Conservation (phyloP, 805 yeast genomes). For the Ogataea paraovalis region DNA sequence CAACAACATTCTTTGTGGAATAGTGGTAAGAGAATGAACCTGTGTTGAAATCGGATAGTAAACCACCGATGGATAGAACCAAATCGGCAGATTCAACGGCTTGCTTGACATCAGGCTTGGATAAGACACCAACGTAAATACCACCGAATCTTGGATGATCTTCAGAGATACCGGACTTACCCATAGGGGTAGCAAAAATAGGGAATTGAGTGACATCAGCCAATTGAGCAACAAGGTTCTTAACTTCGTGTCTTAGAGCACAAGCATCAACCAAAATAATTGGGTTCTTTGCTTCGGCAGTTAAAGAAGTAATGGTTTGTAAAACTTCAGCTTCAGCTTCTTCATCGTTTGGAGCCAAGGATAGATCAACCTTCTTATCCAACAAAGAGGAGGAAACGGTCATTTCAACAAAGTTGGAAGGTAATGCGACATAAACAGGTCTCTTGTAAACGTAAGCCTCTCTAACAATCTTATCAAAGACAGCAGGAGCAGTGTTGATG, state of each 20-base stretch:
- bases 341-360: conserved; percentile 49
- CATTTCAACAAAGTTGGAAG: conserved; percentile 69
- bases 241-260: conserved; percentile 67
- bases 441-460: conserved; percentile 65
- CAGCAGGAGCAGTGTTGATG: conserved; percentile 56
- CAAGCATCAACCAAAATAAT: conserved; percentile 76
- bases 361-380: conserved; percentile 58
- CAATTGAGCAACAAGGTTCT: conserved; percentile 53
- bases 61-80: conserved; percentile 68
- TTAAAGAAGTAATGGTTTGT: conserved; percentile 44
- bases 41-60: conserved; percentile 79
- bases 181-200: conserved; percentile 78
- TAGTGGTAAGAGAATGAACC: conserved; percentile 73
- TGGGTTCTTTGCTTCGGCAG: conserved; percentile 58
- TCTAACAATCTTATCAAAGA: conserved; percentile 67
- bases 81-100: conserved; percentile 68
- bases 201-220: conserved; percentile 70
- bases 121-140: conserved; percentile 71
- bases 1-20: conserved; percentile 64
- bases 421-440: conserved; percentile 74
- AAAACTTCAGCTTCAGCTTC: conserved; percentile 59
- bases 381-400: conserved; percentile 50
- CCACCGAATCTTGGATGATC: conserved; percentile 70
- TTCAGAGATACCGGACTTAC: conserved; percentile 71
- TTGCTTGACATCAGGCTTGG: conserved; percentile 62